These are phyloP conservation scores for Eragrostis tef DNA, from an alignment of 202 grass and related monocot genomes.

Conservation along the genomic window DNA sequence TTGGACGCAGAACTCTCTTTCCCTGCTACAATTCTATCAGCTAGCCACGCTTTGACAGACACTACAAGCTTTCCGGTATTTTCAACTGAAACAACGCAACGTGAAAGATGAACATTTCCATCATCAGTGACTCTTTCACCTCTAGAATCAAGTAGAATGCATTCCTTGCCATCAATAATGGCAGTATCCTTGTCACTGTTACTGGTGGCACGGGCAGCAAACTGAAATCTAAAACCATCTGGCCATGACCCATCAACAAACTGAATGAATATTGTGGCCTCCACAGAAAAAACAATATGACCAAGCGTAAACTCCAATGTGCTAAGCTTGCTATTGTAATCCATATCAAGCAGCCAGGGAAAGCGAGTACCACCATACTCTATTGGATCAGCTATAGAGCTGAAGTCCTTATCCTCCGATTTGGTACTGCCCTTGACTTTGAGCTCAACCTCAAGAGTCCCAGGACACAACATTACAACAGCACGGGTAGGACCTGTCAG, in stretches of 20 bases:
- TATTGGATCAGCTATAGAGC: too few species aligned
- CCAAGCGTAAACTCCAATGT: not conserved
- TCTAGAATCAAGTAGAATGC: not conserved
- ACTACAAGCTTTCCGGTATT: not conserved
- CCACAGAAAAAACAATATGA: not conserved
- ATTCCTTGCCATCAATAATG: not conserved
- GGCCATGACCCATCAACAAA: conserved; percentile 8
- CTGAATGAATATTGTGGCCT: conserved; percentile 27
- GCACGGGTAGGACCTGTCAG: too few species aligned
- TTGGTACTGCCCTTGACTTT: too few species aligned
- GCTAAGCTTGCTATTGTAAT: conserved; percentile 15
- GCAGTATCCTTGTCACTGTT: not conserved
- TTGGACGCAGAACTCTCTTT: not conserved
- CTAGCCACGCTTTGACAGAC: not conserved
- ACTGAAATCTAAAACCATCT: not conserved
- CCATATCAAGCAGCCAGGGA: too few species aligned
- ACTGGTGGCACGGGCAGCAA: not conserved
- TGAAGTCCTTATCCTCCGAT: too few species aligned
- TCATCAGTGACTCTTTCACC: not conserved
- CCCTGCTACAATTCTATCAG: too few species aligned
- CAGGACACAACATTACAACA: too few species aligned
- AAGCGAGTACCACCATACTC: too few species aligned
- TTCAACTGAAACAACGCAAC: not conserved
- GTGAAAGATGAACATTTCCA: not conserved
- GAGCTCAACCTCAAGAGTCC: too few species aligned